Evolutionary conservation across 108 stramenopile genomes (phyloP).

Genomic region (Licmophora abbreviata): DNA sequence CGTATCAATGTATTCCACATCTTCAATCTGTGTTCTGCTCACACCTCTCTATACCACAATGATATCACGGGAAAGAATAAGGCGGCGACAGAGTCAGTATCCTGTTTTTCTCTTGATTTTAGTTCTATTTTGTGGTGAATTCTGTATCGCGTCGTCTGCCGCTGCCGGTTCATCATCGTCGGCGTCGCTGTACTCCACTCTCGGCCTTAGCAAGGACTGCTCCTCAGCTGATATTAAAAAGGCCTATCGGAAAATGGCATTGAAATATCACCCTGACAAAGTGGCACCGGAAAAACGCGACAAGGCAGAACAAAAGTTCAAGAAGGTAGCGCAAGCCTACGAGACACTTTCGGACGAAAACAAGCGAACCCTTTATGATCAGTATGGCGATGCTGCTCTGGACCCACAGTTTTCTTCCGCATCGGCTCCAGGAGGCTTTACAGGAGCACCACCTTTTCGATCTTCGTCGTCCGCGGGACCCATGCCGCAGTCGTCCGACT

Average conservation of each 20-base stretch:
- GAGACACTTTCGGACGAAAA: slow-evolving; percentile 88
- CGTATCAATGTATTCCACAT: too few relatives aligned
- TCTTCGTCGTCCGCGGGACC: too few relatives aligned
- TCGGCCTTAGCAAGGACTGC: slow-evolving; percentile 1
- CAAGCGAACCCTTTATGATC: slow-evolving; percentile 87
- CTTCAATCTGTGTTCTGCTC: too few relatives aligned
- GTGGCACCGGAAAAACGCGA: slow-evolving; percentile 28
- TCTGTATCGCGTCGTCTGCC: not conserved
- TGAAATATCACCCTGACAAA: slow-evolving; percentile 93
- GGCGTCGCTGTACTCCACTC: not conserved
- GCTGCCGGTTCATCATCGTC: not conserved
- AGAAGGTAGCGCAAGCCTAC: slow-evolving; percentile 91
- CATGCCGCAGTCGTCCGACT: too few relatives aligned
- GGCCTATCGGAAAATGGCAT: slow-evolving; percentile 45
- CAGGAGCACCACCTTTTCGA: too few relatives aligned
- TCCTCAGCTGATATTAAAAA: slow-evolving; percentile 33
- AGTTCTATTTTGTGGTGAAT: not conserved
- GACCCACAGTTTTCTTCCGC: slow-evolving; percentile 24
- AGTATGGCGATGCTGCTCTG: slow-evolving; percentile 85
- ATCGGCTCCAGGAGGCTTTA: too few relatives aligned
- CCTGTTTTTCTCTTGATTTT: not conserved
- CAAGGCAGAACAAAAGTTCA: slow-evolving; percentile 74
- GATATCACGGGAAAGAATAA: not conserved
- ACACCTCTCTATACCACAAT: too few relatives aligned
- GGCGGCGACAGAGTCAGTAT: not conserved